A percentile compares a stretch with the other conserved stretches of the same genome.
Conservation (phyloP, 2,329 filamentous ascomycete species). For the Stagonosporopsis cucurbitacearum region DNA sequence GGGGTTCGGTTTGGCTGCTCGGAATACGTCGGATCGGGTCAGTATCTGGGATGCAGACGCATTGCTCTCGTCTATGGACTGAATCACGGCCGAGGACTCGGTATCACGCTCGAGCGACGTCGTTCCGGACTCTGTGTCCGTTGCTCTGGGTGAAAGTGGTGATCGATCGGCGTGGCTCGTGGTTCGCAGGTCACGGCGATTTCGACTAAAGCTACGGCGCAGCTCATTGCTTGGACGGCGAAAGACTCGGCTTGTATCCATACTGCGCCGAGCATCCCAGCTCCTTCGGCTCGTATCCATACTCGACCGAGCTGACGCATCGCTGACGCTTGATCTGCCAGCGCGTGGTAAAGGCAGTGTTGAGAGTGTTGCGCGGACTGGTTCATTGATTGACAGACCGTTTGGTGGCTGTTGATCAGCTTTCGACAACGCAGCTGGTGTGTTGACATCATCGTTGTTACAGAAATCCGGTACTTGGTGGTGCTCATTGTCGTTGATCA, state of each 20-base stretch:
- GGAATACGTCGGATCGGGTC: conserved; percentile 85
- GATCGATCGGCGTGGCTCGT: conserved; percentile 59
- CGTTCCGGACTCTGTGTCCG: conserved; percentile 75
- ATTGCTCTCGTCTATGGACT: conserved; percentile 67
- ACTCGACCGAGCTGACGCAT: conserved; percentile 53
- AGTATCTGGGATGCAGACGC: conserved; percentile 92
- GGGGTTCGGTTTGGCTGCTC: conserved; percentile 73
- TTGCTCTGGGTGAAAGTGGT: conserved; percentile 58
- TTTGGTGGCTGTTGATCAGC: conserved; percentile 19
- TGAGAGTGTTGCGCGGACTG: conserved; percentile 54
- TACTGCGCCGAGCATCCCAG: conserved; percentile 50
- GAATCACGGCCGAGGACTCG: conserved; percentile 72
- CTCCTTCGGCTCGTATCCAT: conserved; percentile 41
- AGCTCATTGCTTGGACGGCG: conserved; percentile 42
- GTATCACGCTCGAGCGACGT: conserved; percentile 77
- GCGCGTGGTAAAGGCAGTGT: conserved; percentile 47
- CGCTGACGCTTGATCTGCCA: conserved; percentile 50
- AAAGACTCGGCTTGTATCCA: conserved; percentile 62
- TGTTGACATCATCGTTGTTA: conserved; percentile 20
- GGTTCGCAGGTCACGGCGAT: conserved; percentile 60
- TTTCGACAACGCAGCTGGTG: conserved; percentile 23
- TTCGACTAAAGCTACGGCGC: conserved; percentile 68
- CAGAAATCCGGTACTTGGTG: conserved; percentile 29
- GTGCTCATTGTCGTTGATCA: conserved; percentile 70
- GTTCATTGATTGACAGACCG: conserved; percentile 44